phyloP scores from a whole-genome alignment of 2,329 filamentous ascomycete species.

The Monosporascus sp. region DNA sequence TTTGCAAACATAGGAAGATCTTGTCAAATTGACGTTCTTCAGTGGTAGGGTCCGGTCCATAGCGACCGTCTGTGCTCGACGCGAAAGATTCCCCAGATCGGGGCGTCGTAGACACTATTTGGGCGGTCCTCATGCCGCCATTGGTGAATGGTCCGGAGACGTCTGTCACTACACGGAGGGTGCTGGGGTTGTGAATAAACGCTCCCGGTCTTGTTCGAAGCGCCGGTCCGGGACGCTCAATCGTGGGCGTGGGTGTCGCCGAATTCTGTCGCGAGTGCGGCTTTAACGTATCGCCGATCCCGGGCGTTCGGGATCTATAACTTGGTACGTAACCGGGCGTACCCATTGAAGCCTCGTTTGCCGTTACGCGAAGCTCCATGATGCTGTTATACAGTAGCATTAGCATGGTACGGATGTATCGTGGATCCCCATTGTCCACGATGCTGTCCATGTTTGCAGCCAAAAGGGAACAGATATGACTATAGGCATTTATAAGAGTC shows the following conservation, averaged over 20 bases:
- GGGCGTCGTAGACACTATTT: slow-evolving; percentile 60
- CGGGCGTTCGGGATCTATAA: slow-evolving; percentile 21
- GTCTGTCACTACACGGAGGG: slow-evolving; percentile 53
- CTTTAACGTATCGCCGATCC: slow-evolving; percentile 43
- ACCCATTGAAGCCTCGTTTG: slow-evolving; percentile 22
- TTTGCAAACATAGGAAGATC: slow-evolving; percentile 72
- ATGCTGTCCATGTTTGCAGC: slow-evolving; percentile 59
- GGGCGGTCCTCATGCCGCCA: slow-evolving; percentile 44
- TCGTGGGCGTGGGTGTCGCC: slow-evolving; percentile 49
- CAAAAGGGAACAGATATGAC: slow-evolving; percentile 58
- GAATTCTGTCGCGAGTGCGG: slow-evolving; percentile 48
- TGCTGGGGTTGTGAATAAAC: slow-evolving; percentile 45
- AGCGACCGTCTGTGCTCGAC: slow-evolving; percentile 44
- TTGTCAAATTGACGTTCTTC: slow-evolving; percentile 78
- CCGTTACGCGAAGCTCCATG: slow-evolving; percentile 58
- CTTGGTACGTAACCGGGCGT: slow-evolving; percentile 15
- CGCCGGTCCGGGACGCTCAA: slow-evolving; percentile 38
- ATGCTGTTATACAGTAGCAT: slow-evolving; percentile 62
- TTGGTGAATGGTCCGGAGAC: slow-evolving; percentile 45
- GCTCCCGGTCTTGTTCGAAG: slow-evolving; percentile 33
- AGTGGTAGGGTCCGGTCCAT: slow-evolving; percentile 60
- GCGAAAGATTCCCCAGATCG: slow-evolving; percentile 78
- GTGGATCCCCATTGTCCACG: slow-evolving; percentile 59
- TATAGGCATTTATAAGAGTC: slow-evolving; percentile 59
- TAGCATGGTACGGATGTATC: slow-evolving; percentile 61